A percentile compares a stretch with the other conserved stretches of the same genome.
Evolutionary conservation across 2,329 filamentous ascomycete species (phyloP).

Genomic region (Clarireedia monteithiana): DNA sequence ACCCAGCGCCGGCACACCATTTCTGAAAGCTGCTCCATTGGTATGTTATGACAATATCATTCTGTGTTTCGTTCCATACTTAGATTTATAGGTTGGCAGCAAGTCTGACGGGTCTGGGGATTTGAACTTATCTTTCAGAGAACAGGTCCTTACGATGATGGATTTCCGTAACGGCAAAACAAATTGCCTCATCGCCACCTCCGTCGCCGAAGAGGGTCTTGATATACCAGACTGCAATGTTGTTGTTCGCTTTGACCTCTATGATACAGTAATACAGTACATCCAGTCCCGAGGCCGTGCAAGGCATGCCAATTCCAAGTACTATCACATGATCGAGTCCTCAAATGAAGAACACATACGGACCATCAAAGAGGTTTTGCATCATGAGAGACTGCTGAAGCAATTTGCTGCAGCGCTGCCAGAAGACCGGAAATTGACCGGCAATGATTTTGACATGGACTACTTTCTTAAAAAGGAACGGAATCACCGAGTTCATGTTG

Average conservation of each 20-base stretch:
- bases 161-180: constrained; percentile 51
- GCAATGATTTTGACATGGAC: constrained; percentile 49
- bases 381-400: constrained; percentile 58
- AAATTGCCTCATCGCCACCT: constrained; percentile 61
- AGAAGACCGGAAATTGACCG: constrained; percentile 61
- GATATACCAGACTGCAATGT: constrained; percentile 62
- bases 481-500: constrained; percentile 38
- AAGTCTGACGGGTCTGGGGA: constrained; percentile 44
- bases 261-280: constrained; percentile 86
- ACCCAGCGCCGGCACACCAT: constrained; percentile 43
- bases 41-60: constrained; percentile 35
- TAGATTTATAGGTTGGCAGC: constrained; percentile 35
- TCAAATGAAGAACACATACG: constrained; percentile 55
- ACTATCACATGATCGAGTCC: constrained; percentile 74
- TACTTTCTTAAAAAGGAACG: constrained; percentile 44
- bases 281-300: constrained; percentile 88
- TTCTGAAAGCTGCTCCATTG: constrained; percentile 55
- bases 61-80: neutral
- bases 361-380: constrained; percentile 50
- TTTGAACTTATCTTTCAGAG: constrained; percentile 53
- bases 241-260: constrained; percentile 74
- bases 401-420: constrained; percentile 69
- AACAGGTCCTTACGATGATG: constrained; percentile 67
- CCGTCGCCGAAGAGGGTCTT: constrained; percentile 59
- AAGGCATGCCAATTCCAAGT: constrained; percentile 67